phyloP scores from a whole-genome alignment of 1,284 basidiomycete species.

The Apiotrichum sp. region DNA sequence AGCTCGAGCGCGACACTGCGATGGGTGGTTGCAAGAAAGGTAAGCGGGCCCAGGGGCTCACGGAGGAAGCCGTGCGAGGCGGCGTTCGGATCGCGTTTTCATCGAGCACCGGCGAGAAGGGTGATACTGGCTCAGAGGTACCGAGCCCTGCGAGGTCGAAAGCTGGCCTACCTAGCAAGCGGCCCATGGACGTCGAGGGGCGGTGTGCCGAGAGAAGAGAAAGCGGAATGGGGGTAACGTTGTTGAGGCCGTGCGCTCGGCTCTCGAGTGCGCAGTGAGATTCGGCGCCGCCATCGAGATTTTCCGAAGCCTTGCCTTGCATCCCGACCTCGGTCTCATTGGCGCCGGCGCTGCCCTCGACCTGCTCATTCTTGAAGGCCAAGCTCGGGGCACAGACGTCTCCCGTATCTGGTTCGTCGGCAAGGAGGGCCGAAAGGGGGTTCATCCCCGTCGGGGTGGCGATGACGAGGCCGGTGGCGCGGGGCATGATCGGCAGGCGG shows the following conservation, averaged over 20 bases:
- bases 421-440: background rate
- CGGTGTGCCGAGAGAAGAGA: background rate
- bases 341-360: background rate
- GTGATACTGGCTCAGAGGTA: background rate
- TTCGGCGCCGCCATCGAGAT: too few relatives aligned
- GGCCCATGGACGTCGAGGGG: background rate
- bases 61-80: background rate
- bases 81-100: background rate
- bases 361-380: background rate
- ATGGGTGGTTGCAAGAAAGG: slow-evolving; percentile 1
- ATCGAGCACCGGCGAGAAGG: background rate
- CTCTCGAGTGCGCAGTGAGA: too few relatives aligned
- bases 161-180: background rate
- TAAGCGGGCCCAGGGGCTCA: background rate
- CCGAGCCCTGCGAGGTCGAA: too few relatives aligned
- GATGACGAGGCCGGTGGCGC: background rate
- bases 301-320: too few relatives aligned
- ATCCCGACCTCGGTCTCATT: too few relatives aligned
- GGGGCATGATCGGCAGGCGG: slow-evolving; percentile 1
- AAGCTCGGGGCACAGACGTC: background rate
- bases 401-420: background rate
- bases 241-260: too few relatives aligned
- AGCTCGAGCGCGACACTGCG: background rate
- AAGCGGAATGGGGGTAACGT: background rate
- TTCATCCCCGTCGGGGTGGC: background rate